These are phyloP conservation scores for Fusarium verticillioides DNA, from an alignment of 2,329 filamentous ascomycete species.

Conservation along the genomic window DNA sequence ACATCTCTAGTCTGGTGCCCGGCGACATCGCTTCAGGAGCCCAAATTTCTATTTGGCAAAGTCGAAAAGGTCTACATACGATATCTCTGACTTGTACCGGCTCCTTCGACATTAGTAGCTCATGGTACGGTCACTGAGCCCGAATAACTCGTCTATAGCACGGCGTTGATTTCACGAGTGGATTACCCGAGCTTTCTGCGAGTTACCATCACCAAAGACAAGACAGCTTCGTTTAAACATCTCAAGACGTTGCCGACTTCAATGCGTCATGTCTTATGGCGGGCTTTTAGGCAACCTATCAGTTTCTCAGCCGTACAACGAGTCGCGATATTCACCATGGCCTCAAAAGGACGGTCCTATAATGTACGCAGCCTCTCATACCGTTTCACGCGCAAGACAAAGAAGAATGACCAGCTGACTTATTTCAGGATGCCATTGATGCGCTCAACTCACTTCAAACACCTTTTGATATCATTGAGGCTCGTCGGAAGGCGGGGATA, in stretches of 20 bases:
- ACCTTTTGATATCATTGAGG: slow-evolving; percentile 83
- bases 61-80: neutral
- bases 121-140: neutral
- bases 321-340: slow-evolving; percentile 42
- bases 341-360: slow-evolving; percentile 48
- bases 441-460: slow-evolving; percentile 92
- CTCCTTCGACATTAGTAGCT: neutral
- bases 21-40: slow-evolving; percentile 8
- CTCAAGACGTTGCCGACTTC: slow-evolving; percentile 20
- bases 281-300: slow-evolving; percentile 39
- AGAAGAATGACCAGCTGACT: slow-evolving; percentile 12
- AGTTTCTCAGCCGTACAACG: slow-evolving; percentile 29
- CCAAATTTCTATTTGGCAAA: neutral
- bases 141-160: neutral
- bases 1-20: slow-evolving; percentile 18
- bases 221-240: slow-evolving; percentile 9
- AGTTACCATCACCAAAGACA: slow-evolving; percentile 8
- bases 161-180: slow-evolving; percentile 6
- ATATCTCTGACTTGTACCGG: neutral
- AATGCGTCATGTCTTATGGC: slow-evolving; percentile 50
- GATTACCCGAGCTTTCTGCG: slow-evolving; percentile 46
- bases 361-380: slow-evolving; percentile 42
- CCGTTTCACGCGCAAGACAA: neutral
- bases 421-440: slow-evolving; percentile 79
- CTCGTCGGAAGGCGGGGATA: slow-evolving; percentile 78